Base-by-base conservation (phyloP, 1,284 basidiomycete genomes). In the Puccinia polysora region DNA sequence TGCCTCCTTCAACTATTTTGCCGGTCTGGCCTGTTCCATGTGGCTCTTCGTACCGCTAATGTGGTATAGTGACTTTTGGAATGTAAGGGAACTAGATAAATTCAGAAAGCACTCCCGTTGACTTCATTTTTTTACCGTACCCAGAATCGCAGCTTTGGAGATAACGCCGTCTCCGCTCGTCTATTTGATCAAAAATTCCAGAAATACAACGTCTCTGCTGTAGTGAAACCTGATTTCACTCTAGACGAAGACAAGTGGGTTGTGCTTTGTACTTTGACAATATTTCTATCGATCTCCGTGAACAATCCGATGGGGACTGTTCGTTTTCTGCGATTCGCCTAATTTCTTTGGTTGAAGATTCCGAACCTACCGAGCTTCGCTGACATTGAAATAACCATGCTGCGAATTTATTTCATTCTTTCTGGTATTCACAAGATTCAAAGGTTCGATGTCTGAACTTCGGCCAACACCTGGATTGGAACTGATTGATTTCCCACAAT, bases 51-150 rank as follows among this genome's bases (percentile, higher is more conserved):
- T 71, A 18, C 68, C 68, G 38, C 20, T 71, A 25, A 71, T 71
- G 56, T 71, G 68, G 68, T 71, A 71, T 34, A 49, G 10, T 14
- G 49, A 71, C 34, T 62, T 71, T 40, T 71, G 68, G 68, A 53
- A 71, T 38, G 68, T 71, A 30, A 5, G 68, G 36, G 4, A 10
- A 43, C 25, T 43, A 15, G 7, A 23, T 36, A 62, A 2, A 40
- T 50, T 40, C 8, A 34, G 18, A 7, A 40, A 60, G 8, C 6
- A 2, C 2, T 45, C 2, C n/a, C n/a, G 47, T 18, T 52, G 45
- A 63, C 40, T 30, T 12, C 15, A 12, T 53, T 10, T 59, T n/a
- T 25, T n/a, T 20, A 30, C 28, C 30, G 4, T 14, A 12, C 15
- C 18, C 40, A 71, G 68, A 62, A 62, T 59, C 43, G 49, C 50